Evolutionary conservation across 2,329 filamentous ascomycete species (phyloP), one percentile per base, ranked within the genome.

Genomic region (Cytospora mali): DNA sequence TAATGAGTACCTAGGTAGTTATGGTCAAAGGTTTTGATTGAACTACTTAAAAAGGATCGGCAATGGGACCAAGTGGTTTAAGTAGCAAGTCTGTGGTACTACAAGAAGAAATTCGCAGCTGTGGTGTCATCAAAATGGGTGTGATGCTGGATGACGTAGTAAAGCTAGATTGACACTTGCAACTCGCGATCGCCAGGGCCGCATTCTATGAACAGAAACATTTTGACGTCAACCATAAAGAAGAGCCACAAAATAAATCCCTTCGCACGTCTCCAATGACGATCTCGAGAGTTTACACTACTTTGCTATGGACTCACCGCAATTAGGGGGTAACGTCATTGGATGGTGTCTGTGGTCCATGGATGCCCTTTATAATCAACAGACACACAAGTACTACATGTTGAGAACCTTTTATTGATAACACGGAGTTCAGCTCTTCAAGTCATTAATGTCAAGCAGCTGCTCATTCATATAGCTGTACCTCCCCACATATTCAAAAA

Each of bases 161-260:
- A n/a, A 46, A 46, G 39, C 39, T 46, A n/a, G 42, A 46, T 46
- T 46, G 42, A 11, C 42, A 46, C 18, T 18, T 23, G 42, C 42
- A 23, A 46, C 42, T 46, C 42, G n/a, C n/a, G 42, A 46, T 46
- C 42, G 42, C 23, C 42, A 46, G 42, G 42, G 42, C 42, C 42
- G 23, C 42, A 10, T 46, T 46, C n/a, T 46, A 46, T 23, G 7
- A 10, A 21, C n/a, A 11, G 42, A 23, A 46, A 13, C 3, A 46
- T 4, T 46, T 46, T 46, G 42, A 46, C 42, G 42, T 46, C 42
- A 46, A 46, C 10, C n/a, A 46, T n/a, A 46, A 2, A 4, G 7
- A 23, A 46, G 42, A 46, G 42, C 42, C 42, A 46, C 42, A 46
- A 46, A 46, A n/a, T n/a, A 46, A 23, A 10, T 11, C 39, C n/a